Conservation (phyloP, 345 rosid species). For the Rhizophora apiculata region DNA sequence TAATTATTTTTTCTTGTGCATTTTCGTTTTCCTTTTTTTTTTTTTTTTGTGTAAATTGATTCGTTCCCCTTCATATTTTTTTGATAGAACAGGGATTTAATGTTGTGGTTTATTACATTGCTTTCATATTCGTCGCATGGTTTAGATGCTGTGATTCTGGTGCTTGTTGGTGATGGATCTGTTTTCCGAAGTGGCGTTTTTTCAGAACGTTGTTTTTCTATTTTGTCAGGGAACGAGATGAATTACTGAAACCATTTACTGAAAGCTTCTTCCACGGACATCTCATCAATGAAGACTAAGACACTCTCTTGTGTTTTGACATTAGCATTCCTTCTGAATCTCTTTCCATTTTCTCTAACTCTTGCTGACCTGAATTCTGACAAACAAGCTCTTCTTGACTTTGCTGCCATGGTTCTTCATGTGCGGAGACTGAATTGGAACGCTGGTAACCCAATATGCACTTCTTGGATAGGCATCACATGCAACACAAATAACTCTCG, state of each 20-base stretch:
- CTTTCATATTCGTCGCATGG: no score
- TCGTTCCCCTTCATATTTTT: no score
- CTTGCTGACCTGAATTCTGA: constrained; percentile 58
- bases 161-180: no score
- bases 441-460: constrained; percentile 42
- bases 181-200: no score
- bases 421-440: constrained; percentile 81
- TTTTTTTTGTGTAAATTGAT: no score
- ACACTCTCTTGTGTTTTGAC: constrained; percentile 20
- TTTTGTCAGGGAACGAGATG: constrained; percentile 14
- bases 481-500: constrained; percentile 50
- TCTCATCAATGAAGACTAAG: constrained; percentile 32
- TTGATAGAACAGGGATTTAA: no score
- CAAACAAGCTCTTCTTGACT: constrained; percentile 69
- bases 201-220: not conserved
- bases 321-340: constrained; percentile 32
- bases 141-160: no score
- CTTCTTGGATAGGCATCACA: constrained; percentile 75
- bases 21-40: no score
- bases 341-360: constrained; percentile 30
- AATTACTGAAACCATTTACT: constrained; percentile 8
- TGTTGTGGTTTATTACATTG: no score
- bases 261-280: not conserved
- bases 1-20: no score
- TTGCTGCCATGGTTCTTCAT: constrained; percentile 67